Evolutionary conservation across 2,329 filamentous ascomycete species (phyloP).

Genomic region (Botryosphaeria dothidea): DNA sequence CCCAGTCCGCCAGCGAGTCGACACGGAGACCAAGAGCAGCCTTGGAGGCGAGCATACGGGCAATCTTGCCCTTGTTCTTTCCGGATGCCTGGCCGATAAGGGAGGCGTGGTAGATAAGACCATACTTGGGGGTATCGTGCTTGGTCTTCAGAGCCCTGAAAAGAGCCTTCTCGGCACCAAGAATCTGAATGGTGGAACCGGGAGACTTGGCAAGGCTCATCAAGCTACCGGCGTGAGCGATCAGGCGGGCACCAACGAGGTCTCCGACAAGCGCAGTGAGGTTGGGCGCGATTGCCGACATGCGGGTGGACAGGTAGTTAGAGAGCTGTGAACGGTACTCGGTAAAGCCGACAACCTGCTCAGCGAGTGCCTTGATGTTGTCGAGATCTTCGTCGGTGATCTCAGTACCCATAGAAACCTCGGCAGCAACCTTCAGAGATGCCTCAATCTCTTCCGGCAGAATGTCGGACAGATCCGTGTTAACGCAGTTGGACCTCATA

Average conservation of each 20-base stretch:
- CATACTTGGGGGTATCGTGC: constrained; percentile 98
- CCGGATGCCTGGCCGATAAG: constrained; percentile 95
- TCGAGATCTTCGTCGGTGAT: constrained; percentile 90
- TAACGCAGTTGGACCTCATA: constrained; percentile 77
- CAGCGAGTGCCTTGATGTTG: constrained; percentile 87
- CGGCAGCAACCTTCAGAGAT: constrained; percentile 88
- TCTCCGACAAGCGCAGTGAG: constrained; percentile 90
- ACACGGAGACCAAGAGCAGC: constrained; percentile 89
- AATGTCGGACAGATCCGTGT: constrained; percentile 79
- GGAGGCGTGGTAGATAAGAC: constrained; percentile 69
- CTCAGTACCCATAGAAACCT: constrained; percentile 98
- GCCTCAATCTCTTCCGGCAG: constrained; percentile 93
- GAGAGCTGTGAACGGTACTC: constrained; percentile 88
- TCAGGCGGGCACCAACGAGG: constrained; percentile 89
- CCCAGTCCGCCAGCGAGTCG: constrained; percentile 81
- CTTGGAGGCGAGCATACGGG: constrained; percentile 92
- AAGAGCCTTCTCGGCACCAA: constrained; percentile 97
- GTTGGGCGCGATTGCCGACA: constrained; percentile 96
- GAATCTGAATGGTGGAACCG: constrained; percentile 94
- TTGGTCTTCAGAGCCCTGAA: constrained; percentile 99
- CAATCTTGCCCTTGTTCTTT: constrained; percentile 99
- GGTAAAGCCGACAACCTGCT: constrained; percentile 89
- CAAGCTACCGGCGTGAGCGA: constrained; percentile 91
- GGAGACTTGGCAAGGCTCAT: constrained; percentile 94
- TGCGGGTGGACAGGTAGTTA: constrained; percentile 85